Evolutionary conservation across 106 monocot genomes (phyloP), one percentile per base, ranked within the genome.

Genomic region (Chionographis japonica): DNA sequence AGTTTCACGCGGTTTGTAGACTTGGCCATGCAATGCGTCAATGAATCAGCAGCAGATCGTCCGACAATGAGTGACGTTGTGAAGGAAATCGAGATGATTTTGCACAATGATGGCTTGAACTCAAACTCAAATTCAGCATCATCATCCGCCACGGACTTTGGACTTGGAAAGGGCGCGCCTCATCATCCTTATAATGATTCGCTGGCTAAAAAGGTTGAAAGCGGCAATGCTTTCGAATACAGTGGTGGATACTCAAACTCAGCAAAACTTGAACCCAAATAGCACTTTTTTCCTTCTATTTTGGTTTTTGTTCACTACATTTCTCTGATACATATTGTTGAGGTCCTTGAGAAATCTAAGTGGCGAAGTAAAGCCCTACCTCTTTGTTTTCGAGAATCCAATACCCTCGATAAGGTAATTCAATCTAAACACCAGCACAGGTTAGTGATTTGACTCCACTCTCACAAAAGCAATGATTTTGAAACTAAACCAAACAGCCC

Each of bases 61-160:
- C 88, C 88, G 4, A 79, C 81, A 2, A 88, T 88, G 88, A 88
- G 50, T 71, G 81, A 79, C 20, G 54, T 81, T 27, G 88, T 79
- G 56, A 88, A 85, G 67, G 88, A 81, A 73, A 76, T 88, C 9
- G 88, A 88, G 70, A 60, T 14, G 0, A 75, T 85, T 37, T 17
- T 85, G 68, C 75, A 74, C 14, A 40, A 18, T 17, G 69, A 62
- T 46, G 84, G 81, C 37, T 13, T 79, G 59, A 76, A 54, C 46
- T 57, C 74, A 3, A 70, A 42, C 53, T 73, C 79, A 10, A 60
- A 56, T 53, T 81, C 84, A 16, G 56, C 70, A 58, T 49, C 80
- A 55, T 74, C 81, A 50, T 84, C 81, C 13, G 58, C 70, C 36
- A 77, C 37, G 43, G 81, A 86, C 4, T 77, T 74, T 63, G 58